Evolutionary conservation across 306 rosid genomes (phyloP).

Genomic region (Hylodesmum podocarpum): DNA sequence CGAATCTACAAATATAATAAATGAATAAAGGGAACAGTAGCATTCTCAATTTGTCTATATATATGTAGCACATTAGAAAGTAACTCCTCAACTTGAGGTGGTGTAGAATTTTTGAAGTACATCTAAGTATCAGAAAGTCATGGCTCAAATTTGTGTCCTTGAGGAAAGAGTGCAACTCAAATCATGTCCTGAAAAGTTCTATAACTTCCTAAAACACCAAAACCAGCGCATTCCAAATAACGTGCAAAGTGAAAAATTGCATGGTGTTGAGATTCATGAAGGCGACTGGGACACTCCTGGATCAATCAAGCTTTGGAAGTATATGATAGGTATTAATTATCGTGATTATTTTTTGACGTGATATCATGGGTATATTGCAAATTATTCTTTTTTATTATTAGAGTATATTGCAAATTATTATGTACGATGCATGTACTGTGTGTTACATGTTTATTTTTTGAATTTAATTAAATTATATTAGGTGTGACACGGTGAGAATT

Average conservation of each 20-base stretch:
- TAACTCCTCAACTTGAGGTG: neutral
- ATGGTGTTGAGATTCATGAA: conserved; percentile 28
- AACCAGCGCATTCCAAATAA: conserved; percentile 22
- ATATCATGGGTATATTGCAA: too few species aligned
- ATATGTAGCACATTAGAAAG: neutral
- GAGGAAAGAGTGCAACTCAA: conserved; percentile 23
- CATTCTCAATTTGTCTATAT: neutral
- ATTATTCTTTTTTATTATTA: too few species aligned
- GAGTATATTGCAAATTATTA: too few species aligned
- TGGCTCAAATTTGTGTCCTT: conserved; percentile 31
- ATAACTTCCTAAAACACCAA: conserved; percentile 25
- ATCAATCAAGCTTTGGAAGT: conserved; percentile 36
- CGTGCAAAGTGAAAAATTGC: conserved; percentile 15
- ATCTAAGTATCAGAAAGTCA: neutral
- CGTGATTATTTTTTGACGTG: neutral
- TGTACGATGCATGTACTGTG: too few species aligned
- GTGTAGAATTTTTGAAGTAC: neutral
- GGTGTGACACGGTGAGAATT: too few species aligned
- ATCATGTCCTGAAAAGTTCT: conserved; percentile 29
- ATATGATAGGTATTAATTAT: conserved; percentile 10
- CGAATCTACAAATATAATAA: neutral
- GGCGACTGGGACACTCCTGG: conserved; percentile 28
- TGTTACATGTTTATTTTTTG: too few species aligned
- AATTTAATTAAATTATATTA: too few species aligned
- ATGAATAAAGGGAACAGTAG: neutral